Percentiles rank a stretch among this genome's conserved stretches.
phyloP scores from a whole-genome alignment of 345 rosid species.

The Toxicodendron radicans region DNA sequence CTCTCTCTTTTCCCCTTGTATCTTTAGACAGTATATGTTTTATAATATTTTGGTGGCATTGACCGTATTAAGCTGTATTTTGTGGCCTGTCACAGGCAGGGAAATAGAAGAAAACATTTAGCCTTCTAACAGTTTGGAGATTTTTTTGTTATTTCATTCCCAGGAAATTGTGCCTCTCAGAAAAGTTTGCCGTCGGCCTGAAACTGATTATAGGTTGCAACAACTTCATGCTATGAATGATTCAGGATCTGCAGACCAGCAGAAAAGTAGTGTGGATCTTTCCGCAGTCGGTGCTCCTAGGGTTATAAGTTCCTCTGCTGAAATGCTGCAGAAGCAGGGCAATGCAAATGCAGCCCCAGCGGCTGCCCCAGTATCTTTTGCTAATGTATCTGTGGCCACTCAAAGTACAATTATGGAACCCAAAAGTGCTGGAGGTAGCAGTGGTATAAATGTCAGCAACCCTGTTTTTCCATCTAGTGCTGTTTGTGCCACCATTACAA shows the following conservation, averaged over 20 bases:
- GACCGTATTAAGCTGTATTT: neutral
- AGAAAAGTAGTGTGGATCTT: constrained; percentile 30
- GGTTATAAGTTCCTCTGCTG: constrained; percentile 24
- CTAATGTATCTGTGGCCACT: constrained; percentile 20
- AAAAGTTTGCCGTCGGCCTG: constrained; percentile 95
- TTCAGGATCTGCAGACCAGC: constrained; percentile 34
- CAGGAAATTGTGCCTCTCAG: constrained; percentile 98
- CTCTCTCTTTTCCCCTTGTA: constrained; percentile 8
- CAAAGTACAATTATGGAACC: constrained; percentile 7
- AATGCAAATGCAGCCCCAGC: neutral
- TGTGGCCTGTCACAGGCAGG: neutral
- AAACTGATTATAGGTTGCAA: constrained; percentile 96
- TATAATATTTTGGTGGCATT: neutral
- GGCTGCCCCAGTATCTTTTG: constrained; percentile 5
- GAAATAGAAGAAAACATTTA: neutral
- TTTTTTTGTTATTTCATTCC: constrained; percentile 5
- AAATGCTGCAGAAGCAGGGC: constrained; percentile 40
- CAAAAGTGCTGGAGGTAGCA: constrained; percentile 20
- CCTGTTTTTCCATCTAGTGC: constrained; percentile 2
- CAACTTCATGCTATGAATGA: constrained; percentile 80
- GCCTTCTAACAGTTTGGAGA: neutral
- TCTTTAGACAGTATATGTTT: neutral
- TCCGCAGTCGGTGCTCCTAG: constrained; percentile 21
- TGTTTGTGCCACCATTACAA: constrained; percentile 13
- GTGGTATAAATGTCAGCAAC: constrained; percentile 17